Conservation (phyloP, 2,329 filamentous ascomycete genomes). For the Helotiales sp. region DNA sequence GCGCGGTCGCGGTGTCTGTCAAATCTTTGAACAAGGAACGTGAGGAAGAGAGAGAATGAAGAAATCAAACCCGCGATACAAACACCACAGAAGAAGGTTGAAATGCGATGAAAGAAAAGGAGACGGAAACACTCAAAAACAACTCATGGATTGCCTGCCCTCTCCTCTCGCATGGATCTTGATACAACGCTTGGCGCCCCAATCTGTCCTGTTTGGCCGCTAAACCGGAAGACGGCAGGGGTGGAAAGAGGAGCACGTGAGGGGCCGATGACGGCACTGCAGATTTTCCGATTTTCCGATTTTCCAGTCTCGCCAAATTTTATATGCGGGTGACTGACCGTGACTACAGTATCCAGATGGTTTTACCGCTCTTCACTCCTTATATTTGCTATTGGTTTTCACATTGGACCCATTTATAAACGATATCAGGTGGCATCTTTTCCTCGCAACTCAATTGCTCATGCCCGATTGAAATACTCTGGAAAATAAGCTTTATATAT, state of each 20-base stretch:
- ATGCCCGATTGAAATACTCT: background rate
- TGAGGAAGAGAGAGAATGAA: background rate
- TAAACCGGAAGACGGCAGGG: background rate
- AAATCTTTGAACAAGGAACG: background rate
- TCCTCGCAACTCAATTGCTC: background rate
- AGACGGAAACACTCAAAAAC: background rate
- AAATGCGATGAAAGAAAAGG: background rate
- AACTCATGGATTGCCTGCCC: background rate
- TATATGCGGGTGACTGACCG: background rate
- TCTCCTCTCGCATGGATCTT: too few species aligned
- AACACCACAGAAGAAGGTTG: background rate
- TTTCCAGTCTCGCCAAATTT: background rate
- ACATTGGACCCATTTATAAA: background rate
- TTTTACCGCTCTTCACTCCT: background rate
- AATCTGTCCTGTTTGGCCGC: too few species aligned
- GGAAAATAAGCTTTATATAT: background rate
- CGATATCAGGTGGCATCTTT: background rate
- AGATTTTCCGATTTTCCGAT: background rate
- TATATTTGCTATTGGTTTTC: background rate
- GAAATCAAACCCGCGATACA: background rate
- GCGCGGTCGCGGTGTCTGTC: background rate
- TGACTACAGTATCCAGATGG: background rate
- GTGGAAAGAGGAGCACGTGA: background rate
- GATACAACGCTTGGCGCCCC: too few species aligned
- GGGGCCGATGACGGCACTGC: background rate